Base-by-base conservation (phyloP, 495 filamentous ascomycete species). In the Diplogelasinospora grovesii region DNA sequence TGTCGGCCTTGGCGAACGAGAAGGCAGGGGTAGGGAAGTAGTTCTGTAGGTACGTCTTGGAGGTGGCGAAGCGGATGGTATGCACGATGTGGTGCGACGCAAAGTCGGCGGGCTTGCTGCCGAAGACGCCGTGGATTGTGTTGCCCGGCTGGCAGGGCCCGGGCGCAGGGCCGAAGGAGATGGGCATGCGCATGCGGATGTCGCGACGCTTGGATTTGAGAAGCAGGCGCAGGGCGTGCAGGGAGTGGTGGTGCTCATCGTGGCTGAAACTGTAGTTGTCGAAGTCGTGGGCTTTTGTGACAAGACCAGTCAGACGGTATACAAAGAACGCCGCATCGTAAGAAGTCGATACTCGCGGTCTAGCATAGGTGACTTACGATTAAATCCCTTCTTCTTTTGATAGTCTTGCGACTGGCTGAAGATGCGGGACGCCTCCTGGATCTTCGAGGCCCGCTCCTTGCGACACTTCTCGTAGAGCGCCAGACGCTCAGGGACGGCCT, bases 171-270 rank as follows among this genome's bases (percentile, higher is more conserved):
- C 37, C 37, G n/a, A 40, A 40, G 5, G 37, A 27, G 14, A 40
- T 15, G 22, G 37, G 37, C 37, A 29, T 29, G 13, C 32, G 32
- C 32, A 35, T 18, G 32, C 32, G 32, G 32, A 22, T 35, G 13
- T 35, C 21, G 32, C 13, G 14, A 18, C 21, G 14, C 32, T 11
- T 26, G 24, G 21, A 15, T 26, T 22, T 27, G 10, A 37, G 39
- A 39, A 45, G 23, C 33, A 27, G 22, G 24, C 38, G 42, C n/a
- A 52, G 21, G 4, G 27, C 14, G 8, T 31, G 25, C 3, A 29
- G n/a, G 3, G 48, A 39, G 23, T 48, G 26, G 28, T 52, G 31
- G 34, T 32, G 4, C 32, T 35, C 32, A 11, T 35, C 32, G 13
- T 35, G 32, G 32, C 32, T 22, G 32, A 5, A 35, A 18, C 4